Evolutionary conservation across 1,284 basidiomycete species (phyloP), one percentile per base, ranked within the genome.

Genomic region (Inonotus obliquus): DNA sequence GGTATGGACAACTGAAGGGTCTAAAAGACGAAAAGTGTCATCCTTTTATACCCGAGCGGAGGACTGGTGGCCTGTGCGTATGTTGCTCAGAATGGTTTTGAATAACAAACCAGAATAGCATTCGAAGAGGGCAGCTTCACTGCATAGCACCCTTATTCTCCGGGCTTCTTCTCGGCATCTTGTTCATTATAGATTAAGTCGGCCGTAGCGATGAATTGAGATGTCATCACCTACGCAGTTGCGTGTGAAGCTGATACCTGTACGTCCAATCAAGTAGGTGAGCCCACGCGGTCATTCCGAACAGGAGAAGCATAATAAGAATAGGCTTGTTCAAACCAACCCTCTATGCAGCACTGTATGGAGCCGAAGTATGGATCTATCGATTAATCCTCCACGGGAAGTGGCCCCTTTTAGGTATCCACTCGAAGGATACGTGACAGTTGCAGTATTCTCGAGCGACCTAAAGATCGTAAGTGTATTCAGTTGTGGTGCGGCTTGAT

Each of bases 31-130:
- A 70, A 74, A 54, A 75, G 66, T 4, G 57, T 61, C 5, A 73
- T 69, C 39, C 77, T 74, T 2, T 81, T 75, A 65, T 73, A 72
- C 62, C 71, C 78, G 64, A 66, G 81, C 19, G 49, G n/a, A n/a
- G n/a, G n/a, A n/a, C n/a, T 23, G 23, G 49, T 14, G 49, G 49
- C n/a, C 49, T 23, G 49, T 51, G 49, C 49, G 49, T 51, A 29
- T 51, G 19, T n/a, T 25, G 45, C 11, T 48, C 1, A 10, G 45
- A 13, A 39, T 39, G 38, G n/a, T 39, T 10, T 39, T 11, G 38
- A 10, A 39, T 39, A 10, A 39, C 3, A 10, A 39, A n/a, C 38
- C n/a, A 39, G 11, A 39, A 11, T n/a, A 39, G 38, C 13, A 39
- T 6, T 39, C 38, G 11, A 51, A 27, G 21, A 27, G 29, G 7